Conservation (phyloP, 768 basidiomycete genomes). For the Favolaschia claudopus region DNA sequence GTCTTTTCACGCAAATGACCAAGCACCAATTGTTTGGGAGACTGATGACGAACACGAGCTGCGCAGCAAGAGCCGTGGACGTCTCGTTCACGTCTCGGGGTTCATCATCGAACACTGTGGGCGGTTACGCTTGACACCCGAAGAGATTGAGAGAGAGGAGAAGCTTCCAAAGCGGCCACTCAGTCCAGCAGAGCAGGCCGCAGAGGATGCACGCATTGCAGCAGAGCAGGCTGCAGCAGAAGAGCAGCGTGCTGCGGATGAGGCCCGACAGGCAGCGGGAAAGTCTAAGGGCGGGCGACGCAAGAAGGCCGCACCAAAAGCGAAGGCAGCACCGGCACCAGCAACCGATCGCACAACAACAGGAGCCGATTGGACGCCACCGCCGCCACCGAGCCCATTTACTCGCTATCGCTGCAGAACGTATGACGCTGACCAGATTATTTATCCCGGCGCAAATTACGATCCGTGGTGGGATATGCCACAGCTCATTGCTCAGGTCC, state of each 20-base stretch:
- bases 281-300: neutral
- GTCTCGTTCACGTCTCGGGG: conserved; percentile 28
- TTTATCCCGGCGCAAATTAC: conserved; percentile 32
- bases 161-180: conserved; percentile 15
- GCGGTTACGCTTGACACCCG: conserved; percentile 13
- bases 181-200: conserved; percentile 10
- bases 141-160: conserved; percentile 15
- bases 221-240: conserved; percentile 12
- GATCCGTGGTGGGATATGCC: conserved; percentile 34
- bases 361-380: conserved; percentile 19
- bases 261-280: conserved; percentile 3
- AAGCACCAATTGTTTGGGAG: conserved; percentile 24
- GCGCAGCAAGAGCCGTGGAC: conserved; percentile 28
- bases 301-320: conserved; percentile 7
- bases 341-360: conserved; percentile 18
- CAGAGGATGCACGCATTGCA: neutral
- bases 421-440: conserved; percentile 27
- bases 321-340: neutral
- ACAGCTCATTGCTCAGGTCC: conserved; percentile 30
- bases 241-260: neutral
- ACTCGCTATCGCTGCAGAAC: conserved; percentile 9
- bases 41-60: conserved; percentile 26
- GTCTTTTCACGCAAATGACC: conserved; percentile 32
- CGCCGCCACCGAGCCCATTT: conserved; percentile 16
- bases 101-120: conserved; percentile 30